Percentiles rank a stretch among this genome's conserved stretches.
Evolutionary conservation across 768 basidiomycete species (phyloP).

Genomic region (Mycena vitilis): DNA sequence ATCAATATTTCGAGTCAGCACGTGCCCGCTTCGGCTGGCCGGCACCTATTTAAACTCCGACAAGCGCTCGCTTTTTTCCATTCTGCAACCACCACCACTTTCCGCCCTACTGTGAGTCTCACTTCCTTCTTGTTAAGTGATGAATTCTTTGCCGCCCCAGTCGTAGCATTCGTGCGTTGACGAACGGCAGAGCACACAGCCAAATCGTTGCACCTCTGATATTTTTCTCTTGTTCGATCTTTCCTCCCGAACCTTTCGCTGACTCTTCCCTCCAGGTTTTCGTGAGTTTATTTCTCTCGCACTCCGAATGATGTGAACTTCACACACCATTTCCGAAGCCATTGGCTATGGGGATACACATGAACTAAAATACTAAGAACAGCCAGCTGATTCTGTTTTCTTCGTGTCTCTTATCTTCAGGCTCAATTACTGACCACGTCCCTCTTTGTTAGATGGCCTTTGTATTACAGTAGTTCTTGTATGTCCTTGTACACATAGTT

Average conservation of each 20-base stretch:
- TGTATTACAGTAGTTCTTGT: not conserved
- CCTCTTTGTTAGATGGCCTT: not conserved
- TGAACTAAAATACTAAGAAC: conserved; percentile 67
- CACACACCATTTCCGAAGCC: conserved; percentile 59
- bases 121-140: conserved; percentile 47
- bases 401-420: not conserved
- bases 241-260: conserved; percentile 17
- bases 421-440: not conserved
- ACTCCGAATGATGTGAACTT: conserved; percentile 57
- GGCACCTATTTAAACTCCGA: conserved; percentile 23
- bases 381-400: conserved; percentile 62
- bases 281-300: conserved; percentile 29
- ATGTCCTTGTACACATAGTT: not conserved
- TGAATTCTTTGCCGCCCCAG: conserved; percentile 84
- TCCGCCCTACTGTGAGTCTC: conserved; percentile 45
- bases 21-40: not conserved
- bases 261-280: conserved; percentile 20
- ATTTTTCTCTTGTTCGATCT: conserved; percentile 26
- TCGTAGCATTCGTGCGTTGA: conserved; percentile 71
- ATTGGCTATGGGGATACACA: conserved; percentile 57
- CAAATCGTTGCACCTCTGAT: conserved; percentile 78
- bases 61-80: conserved; percentile 37
- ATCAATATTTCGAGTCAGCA: too few species aligned
- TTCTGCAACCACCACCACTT: conserved; percentile 10
- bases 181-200: conserved; percentile 76